Conservation (phyloP, 208 protist species). For the Trypanosoma conorhini region DNA sequence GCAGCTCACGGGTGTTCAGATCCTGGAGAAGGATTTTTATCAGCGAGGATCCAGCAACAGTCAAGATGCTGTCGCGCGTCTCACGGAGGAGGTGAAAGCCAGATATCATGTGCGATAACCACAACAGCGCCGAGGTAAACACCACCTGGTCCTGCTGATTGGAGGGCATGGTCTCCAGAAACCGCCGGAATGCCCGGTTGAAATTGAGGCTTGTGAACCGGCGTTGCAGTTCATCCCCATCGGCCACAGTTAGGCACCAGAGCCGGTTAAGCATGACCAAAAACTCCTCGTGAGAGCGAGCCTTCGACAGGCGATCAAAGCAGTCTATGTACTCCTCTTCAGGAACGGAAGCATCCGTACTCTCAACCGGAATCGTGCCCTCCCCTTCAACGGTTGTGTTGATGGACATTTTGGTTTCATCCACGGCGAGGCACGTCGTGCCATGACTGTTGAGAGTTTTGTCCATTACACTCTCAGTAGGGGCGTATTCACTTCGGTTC, state of each 20-base stretch:
- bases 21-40: constrained; percentile 24
- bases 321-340: constrained; percentile 21
- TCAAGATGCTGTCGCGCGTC: constrained; percentile 33
- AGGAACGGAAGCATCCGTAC: constrained; percentile 8
- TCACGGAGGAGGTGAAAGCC: constrained; percentile 24
- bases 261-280: constrained; percentile 62
- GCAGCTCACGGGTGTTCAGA: background rate
- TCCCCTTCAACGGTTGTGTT: constrained; percentile 2
- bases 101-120: constrained; percentile 60
- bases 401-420: constrained; percentile 21
- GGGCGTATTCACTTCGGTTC: constrained; percentile 2
- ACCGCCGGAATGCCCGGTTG: constrained; percentile 43
- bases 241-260: constrained; percentile 71
- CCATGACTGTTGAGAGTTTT: background rate
- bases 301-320: constrained; percentile 39
- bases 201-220: constrained; percentile 36
- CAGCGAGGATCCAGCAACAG: constrained; percentile 36
- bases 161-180: constrained; percentile 45
- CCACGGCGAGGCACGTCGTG: background rate
- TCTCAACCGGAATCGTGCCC: background rate
- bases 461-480: background rate
- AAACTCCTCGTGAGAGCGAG: constrained; percentile 60
- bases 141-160: constrained; percentile 70
- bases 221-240: constrained; percentile 31
- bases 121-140: constrained; percentile 66